These are phyloP conservation scores for Diaporthe caulivora DNA, from an alignment of 2,329 filamentous ascomycete genomes.

Conservation along the genomic window DNA sequence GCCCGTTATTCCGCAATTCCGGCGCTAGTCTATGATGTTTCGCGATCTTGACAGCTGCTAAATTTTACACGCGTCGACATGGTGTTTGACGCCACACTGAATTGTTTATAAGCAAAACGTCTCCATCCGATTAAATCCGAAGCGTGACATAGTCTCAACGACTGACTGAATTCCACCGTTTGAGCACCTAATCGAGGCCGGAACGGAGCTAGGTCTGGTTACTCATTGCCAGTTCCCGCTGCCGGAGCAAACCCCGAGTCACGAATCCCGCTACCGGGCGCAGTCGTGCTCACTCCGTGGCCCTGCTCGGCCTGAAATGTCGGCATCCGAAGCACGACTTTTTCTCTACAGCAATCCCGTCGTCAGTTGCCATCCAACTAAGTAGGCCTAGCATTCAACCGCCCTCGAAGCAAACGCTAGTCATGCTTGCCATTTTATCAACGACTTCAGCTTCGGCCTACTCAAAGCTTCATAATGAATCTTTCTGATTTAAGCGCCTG, in stretches of 20 bases:
- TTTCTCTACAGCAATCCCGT: not conserved
- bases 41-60: not conserved
- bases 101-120: not conserved
- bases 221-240: not conserved
- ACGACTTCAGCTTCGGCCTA: not conserved
- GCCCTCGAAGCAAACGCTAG: not conserved
- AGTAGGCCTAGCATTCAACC: not conserved
- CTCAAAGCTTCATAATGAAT: not conserved
- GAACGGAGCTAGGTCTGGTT: not conserved
- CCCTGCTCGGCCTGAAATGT: not conserved
- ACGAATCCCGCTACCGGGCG: not conserved
- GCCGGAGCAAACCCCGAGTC: constrained; percentile 3
- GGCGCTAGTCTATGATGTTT: constrained; percentile 10
- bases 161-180: not conserved
- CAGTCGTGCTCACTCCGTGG: not conserved
- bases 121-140: constrained; percentile 9
- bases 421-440: not conserved
- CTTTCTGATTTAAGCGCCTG: not conserved
- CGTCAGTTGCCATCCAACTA: not conserved
- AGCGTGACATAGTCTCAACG: not conserved
- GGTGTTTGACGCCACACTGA: not conserved
- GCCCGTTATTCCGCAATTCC: constrained; percentile 26
- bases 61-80: not conserved
- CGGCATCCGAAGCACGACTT: constrained; percentile 1
- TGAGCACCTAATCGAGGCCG: not conserved